Percentiles rank a stretch among this genome's conserved stretches.
These are phyloP conservation scores for Cokeromyces recurvatus DNA, from an alignment of 371 early-diverging fungal species.

Conservation along the genomic window DNA sequence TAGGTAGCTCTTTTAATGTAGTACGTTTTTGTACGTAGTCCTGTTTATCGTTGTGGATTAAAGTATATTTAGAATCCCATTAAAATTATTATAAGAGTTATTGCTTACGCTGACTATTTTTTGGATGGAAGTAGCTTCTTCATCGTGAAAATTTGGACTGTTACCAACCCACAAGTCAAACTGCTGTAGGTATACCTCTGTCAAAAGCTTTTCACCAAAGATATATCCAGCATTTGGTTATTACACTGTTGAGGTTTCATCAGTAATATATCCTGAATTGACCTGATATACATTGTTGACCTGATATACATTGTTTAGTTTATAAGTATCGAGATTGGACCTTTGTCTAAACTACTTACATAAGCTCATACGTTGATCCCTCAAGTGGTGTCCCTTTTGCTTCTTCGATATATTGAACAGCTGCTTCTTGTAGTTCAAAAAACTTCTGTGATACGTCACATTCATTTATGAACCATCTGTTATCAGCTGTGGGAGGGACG, in stretches of 20 bases:
- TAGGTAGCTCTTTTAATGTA: conserved; percentile 3
- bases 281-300: too few relatives aligned
- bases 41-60: conserved; percentile 8
- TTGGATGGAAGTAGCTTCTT: not conserved
- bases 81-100: conserved; percentile 2
- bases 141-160: conserved; percentile 2
- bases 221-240: conserved; percentile 1
- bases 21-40: conserved; percentile 3
- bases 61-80: conserved; percentile 1
- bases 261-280: conserved; percentile 7
- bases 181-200: conserved; percentile 5
- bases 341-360: conserved; percentile 6
- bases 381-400: conserved; percentile 2
- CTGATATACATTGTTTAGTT: conserved; percentile 5
- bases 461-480: too few relatives aligned
- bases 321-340: conserved; percentile 4
- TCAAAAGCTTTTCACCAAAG: conserved; percentile 4
- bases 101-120: too few relatives aligned
- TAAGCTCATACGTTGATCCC: conserved; percentile 3
- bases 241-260: conserved; percentile 6
- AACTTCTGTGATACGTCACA: too few relatives aligned
- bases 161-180: conserved; percentile 4
- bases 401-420: conserved; percentile 1
- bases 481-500: too few relatives aligned
- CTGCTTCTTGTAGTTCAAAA: not conserved